A percentile compares a stretch with the other conserved stretches of the same genome.
phyloP scores from a whole-genome alignment of 2,329 filamentous ascomycete species.

The Xylaria arbuscula region DNA sequence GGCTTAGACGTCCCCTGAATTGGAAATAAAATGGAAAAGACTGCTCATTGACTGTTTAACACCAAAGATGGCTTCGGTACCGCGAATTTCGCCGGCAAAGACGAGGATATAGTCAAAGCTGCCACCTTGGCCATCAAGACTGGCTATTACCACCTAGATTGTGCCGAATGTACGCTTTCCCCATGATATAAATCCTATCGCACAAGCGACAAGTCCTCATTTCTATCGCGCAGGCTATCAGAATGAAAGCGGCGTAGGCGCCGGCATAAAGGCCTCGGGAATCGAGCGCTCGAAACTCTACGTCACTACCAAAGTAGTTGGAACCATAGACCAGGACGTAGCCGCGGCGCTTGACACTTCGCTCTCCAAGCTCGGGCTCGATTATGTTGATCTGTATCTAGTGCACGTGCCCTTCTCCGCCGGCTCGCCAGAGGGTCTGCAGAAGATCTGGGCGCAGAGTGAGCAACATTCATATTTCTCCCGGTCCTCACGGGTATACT shows the following conservation, averaged over 20 bases:
- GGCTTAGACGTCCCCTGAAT: too few species aligned
- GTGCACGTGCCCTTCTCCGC: constrained; percentile 68
- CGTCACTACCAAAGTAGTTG: constrained; percentile 68
- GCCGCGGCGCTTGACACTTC: constrained; percentile 65
- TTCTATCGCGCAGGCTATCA: constrained; percentile 59
- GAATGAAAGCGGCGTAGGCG: constrained; percentile 75
- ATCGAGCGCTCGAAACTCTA: constrained; percentile 74
- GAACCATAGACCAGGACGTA: constrained; percentile 53
- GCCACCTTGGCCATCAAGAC: constrained; percentile 70
- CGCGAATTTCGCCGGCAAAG: constrained; percentile 70
- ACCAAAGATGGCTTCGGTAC: constrained; percentile 71
- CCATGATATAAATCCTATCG: not conserved
- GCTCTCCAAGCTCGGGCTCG: constrained; percentile 71
- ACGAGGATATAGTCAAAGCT: constrained; percentile 61
- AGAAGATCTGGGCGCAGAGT: constrained; percentile 64
- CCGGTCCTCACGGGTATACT: not conserved
- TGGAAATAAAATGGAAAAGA: constrained; percentile 5
- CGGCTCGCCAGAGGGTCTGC: constrained; percentile 61
- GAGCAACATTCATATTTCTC: constrained; percentile 13
- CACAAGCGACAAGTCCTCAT: not conserved
- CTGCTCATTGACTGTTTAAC: not conserved
- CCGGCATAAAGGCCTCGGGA: constrained; percentile 73
- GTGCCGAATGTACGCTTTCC: constrained; percentile 68
- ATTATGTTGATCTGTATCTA: constrained; percentile 77
- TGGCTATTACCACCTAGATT: constrained; percentile 77